A percentile compares a stretch with the other conserved stretches of the same genome.
phyloP scores from a whole-genome alignment of 176 grass and related monocot genomes.

The Triticum aestivum region DNA sequence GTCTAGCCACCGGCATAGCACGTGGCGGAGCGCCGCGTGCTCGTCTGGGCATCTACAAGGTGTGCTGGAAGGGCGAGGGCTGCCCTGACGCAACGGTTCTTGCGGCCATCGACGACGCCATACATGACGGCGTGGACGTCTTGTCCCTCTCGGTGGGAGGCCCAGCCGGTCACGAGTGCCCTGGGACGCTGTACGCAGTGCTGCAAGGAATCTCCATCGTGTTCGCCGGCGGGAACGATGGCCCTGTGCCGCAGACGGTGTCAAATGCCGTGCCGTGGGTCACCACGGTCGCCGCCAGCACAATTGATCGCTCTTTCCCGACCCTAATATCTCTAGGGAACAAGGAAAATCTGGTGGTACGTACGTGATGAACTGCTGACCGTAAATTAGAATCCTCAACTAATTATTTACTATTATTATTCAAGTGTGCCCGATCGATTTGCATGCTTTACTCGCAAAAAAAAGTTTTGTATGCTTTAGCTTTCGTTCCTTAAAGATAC shows the following conservation, averaged over 20 bases:
- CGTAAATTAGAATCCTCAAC: no score
- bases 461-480: no score
- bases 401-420: no score
- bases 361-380: background rate
- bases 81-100: background rate
- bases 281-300: slow-evolving; percentile 48
- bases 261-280: slow-evolving; percentile 42
- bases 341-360: slow-evolving; percentile 44
- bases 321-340: slow-evolving; percentile 42
- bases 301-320: slow-evolving; percentile 51
- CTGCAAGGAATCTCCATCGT: slow-evolving; percentile 44
- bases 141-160: slow-evolving; percentile 45
- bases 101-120: slow-evolving; percentile 49
- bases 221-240: slow-evolving; percentile 25
- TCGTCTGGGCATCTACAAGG: slow-evolving; percentile 56
- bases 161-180: rapidly evolving
- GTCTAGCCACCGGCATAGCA: slow-evolving; percentile 16
- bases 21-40: slow-evolving; percentile 56
- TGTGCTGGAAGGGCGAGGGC: background rate
- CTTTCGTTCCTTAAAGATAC: no score
- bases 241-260: slow-evolving; percentile 26
- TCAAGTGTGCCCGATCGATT: no score
- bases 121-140: slow-evolving; percentile 63
- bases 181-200: slow-evolving; percentile 49
- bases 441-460: no score